Evolutionary conservation across 805 yeast species (phyloP).

Genomic region (Lachancea dasiensis): DNA sequence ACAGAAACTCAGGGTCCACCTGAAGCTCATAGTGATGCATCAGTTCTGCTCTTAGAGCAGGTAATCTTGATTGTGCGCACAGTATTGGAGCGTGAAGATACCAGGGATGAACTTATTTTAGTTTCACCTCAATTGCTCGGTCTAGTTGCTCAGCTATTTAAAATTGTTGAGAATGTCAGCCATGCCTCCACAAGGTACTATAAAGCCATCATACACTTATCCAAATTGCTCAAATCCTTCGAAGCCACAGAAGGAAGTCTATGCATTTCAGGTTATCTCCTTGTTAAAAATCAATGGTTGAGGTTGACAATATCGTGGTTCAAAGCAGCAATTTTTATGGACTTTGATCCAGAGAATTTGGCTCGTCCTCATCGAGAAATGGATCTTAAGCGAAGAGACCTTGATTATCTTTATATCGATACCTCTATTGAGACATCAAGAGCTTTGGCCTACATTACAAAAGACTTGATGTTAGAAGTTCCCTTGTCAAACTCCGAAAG

Average conservation of each 20-base stretch:
- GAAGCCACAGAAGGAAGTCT: slow-evolving; percentile 25
- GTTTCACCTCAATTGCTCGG: slow-evolving; percentile 33
- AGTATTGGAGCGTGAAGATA: slow-evolving; percentile 31
- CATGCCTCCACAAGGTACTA: slow-evolving; percentile 23
- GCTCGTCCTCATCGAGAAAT: slow-evolving; percentile 33
- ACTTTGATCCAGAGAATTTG: slow-evolving; percentile 30
- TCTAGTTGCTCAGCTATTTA: slow-evolving; percentile 30
- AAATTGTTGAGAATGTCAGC: slow-evolving; percentile 23
- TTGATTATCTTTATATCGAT: slow-evolving; percentile 47
- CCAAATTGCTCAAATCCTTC: slow-evolving; percentile 31
- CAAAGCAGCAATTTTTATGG: slow-evolving; percentile 43
- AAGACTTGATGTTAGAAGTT: slow-evolving; percentile 51
- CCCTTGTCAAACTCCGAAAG: slow-evolving; percentile 49
- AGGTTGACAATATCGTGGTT: slow-evolving; percentile 48
- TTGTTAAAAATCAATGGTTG: slow-evolving; percentile 43
- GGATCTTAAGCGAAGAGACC: slow-evolving; percentile 36
- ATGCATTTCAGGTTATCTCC: slow-evolving; percentile 39
- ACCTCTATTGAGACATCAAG: slow-evolving; percentile 60
- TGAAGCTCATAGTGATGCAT: slow-evolving; percentile 25
- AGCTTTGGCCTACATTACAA: slow-evolving; percentile 50
- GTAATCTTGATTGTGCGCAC: slow-evolving; percentile 41
- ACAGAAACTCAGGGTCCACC: too few species aligned
- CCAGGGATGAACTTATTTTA: slow-evolving; percentile 27
- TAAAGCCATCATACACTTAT: slow-evolving; percentile 31
- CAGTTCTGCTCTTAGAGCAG: slow-evolving; percentile 42